Evolutionary conservation across 2,329 filamentous ascomycete species (phyloP).

Genomic region (Dactylonectria macrodidyma): DNA sequence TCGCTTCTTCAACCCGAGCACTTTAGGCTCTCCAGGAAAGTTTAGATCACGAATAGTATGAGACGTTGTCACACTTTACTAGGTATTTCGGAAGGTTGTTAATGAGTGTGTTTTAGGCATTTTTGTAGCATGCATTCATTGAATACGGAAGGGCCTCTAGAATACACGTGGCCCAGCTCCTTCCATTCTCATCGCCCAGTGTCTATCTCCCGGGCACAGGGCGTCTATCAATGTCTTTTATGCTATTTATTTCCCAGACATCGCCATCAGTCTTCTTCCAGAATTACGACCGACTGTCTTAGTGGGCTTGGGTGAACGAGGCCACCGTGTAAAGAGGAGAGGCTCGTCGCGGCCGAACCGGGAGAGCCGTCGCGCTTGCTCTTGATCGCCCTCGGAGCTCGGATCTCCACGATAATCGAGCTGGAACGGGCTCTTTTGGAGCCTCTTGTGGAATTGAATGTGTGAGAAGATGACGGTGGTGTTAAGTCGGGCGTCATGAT

Average conservation of each 20-base stretch:
- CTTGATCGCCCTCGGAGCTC: conserved; percentile 17
- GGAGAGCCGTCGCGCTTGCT: conserved; percentile 6
- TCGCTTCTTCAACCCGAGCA: too few species aligned
- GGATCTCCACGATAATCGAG: conserved; percentile 31
- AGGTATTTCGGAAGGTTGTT: background rate
- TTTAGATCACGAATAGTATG: too few species aligned
- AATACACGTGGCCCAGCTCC: background rate
- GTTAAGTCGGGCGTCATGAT: conserved; percentile 12
- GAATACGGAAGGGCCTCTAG: background rate
- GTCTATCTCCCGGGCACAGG: background rate
- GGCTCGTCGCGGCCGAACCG: background rate
- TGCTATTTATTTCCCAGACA: background rate
- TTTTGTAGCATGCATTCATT: background rate
- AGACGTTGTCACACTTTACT: too few species aligned
- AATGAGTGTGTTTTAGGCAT: background rate
- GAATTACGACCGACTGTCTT: conserved; percentile 25
- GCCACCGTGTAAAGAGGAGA: conserved; percentile 3
- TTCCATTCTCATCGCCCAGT: background rate
- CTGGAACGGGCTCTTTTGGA: conserved; percentile 22
- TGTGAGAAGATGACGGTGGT: background rate
- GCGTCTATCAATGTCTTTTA: background rate
- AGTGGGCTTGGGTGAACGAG: conserved; percentile 35
- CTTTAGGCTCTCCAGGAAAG: too few species aligned
- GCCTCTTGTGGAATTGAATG: background rate
- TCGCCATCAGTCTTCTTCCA: conserved; percentile 17